Evolutionary conservation across 2,329 filamentous ascomycete species (phyloP).

Genomic region (Lecanicillium sp.): DNA sequence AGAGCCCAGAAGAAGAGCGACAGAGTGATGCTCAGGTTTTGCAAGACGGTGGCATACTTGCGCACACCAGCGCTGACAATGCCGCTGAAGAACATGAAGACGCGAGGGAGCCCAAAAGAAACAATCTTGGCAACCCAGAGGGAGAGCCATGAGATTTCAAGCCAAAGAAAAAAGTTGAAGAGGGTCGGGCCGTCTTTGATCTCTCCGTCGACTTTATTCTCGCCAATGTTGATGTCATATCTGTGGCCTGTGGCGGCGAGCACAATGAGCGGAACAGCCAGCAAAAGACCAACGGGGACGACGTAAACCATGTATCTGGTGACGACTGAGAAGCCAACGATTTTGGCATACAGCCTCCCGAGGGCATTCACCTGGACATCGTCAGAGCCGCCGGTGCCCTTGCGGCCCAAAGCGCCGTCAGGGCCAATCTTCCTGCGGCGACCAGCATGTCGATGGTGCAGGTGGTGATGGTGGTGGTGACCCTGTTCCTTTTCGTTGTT

Average conservation of each 20-base stretch:
- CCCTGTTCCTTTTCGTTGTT: slow-evolving; percentile 36
- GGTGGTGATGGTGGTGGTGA: slow-evolving; percentile 27
- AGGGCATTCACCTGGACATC: slow-evolving; percentile 54
- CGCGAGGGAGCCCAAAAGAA: slow-evolving; percentile 48
- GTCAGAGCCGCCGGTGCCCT: slow-evolving; percentile 33
- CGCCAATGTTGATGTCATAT: slow-evolving; percentile 28
- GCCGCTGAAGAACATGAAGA: slow-evolving; percentile 62
- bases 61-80: slow-evolving; percentile 61
- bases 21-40: slow-evolving; percentile 55
- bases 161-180: slow-evolving; percentile 58
- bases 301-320: slow-evolving; percentile 63
- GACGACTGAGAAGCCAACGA: slow-evolving; percentile 54
- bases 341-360: slow-evolving; percentile 56
- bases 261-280: slow-evolving; percentile 55
- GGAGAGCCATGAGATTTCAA: slow-evolving; percentile 58
- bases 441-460: slow-evolving; percentile 28
- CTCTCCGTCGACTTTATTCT: slow-evolving; percentile 11
- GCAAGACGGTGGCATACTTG: slow-evolving; percentile 60
- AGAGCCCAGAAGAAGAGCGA: slow-evolving; percentile 63
- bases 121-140: slow-evolving; percentile 61
- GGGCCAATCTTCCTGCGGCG: slow-evolving; percentile 42
- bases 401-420: slow-evolving; percentile 27
- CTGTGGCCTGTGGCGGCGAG: slow-evolving; percentile 35
- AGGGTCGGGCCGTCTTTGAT: slow-evolving; percentile 34
- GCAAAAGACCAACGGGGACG: slow-evolving; percentile 50